Evolutionary conservation across 345 rosid genomes (phyloP).

Genomic region (Physaria fendleri): DNA sequence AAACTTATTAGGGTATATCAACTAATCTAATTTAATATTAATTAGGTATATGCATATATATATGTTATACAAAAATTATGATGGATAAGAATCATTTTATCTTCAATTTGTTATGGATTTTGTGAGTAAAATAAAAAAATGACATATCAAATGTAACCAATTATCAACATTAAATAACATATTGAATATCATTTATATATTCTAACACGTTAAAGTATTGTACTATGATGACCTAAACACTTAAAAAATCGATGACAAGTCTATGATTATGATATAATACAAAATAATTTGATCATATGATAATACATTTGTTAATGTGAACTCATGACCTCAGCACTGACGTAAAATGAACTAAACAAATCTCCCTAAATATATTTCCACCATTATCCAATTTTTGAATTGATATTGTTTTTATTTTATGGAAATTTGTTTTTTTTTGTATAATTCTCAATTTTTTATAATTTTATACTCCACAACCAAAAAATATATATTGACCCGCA

Average conservation of each 20-base stretch:
- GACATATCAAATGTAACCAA: too few relatives aligned
- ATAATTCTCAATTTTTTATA: too few relatives aligned
- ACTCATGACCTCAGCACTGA: slow-evolving; percentile 18
- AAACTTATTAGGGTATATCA: background rate
- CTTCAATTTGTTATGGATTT: background rate
- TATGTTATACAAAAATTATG: background rate
- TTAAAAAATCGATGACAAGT: background rate
- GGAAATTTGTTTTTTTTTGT: too few relatives aligned
- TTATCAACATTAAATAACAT: too few relatives aligned
- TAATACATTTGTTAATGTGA: background rate
- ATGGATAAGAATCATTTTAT: background rate
- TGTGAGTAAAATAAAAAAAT: too few relatives aligned
- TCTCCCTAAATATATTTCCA: slow-evolving; percentile 4
- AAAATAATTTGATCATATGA: background rate
- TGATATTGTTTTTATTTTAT: too few relatives aligned
- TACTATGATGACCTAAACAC: background rate
- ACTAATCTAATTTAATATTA: background rate
- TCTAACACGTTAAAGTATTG: background rate
- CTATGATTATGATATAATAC: background rate
- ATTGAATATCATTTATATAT: too few relatives aligned
- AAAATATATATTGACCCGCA: too few relatives aligned
- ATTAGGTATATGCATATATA: background rate
- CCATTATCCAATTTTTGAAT: slow-evolving; percentile 9
- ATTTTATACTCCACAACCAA: too few relatives aligned
- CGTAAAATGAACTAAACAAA: slow-evolving; percentile 15